Percentiles rank a stretch among this genome's conserved stretches.
phyloP scores from a whole-genome alignment of 371 early-diverging fungal species.

The Mortierella sp. region DNA sequence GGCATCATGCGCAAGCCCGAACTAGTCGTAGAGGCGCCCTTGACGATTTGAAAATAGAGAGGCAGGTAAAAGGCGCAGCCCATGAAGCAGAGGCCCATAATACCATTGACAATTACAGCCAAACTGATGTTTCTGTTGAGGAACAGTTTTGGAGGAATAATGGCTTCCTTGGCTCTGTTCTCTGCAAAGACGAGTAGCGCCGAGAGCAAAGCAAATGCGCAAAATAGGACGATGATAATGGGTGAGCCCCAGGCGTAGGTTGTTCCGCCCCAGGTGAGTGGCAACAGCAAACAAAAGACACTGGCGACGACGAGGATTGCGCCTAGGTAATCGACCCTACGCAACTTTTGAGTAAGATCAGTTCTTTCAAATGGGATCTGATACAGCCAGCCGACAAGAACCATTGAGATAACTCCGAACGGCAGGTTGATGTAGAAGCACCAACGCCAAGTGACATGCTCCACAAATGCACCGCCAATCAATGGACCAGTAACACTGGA shows the following conservation, averaged over 20 bases:
- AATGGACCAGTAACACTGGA: constrained; percentile 61
- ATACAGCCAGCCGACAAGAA: constrained; percentile 36
- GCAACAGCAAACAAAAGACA: constrained; percentile 70
- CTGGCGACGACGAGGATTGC: constrained; percentile 25
- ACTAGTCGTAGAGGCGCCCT: constrained; percentile 61
- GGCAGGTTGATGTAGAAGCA: constrained; percentile 61
- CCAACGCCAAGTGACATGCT: constrained; percentile 61
- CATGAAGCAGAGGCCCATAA: constrained; percentile 63
- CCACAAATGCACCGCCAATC: constrained; percentile 62
- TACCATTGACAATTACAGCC: constrained; percentile 65
- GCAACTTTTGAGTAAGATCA: constrained; percentile 34
- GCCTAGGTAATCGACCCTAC: constrained; percentile 48
- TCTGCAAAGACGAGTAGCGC: constrained; percentile 67
- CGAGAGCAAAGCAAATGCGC: constrained; percentile 58
- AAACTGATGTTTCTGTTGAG: constrained; percentile 50
- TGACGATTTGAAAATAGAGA: constrained; percentile 71
- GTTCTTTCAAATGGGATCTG: constrained; percentile 31
- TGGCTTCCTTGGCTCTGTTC: constrained; percentile 64
- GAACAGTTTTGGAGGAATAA: constrained; percentile 62
- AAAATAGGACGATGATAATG: constrained; percentile 66
- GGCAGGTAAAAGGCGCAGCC: constrained; percentile 71
- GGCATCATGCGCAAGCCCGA: constrained; percentile 59
- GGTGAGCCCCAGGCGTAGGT: constrained; percentile 75
- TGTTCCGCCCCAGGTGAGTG: constrained; percentile 80
- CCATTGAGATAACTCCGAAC: constrained; percentile 17